These are phyloP conservation scores for Aspergillus tamarii DNA, from an alignment of 2,329 filamentous ascomycete species.

Conservation along the genomic window DNA sequence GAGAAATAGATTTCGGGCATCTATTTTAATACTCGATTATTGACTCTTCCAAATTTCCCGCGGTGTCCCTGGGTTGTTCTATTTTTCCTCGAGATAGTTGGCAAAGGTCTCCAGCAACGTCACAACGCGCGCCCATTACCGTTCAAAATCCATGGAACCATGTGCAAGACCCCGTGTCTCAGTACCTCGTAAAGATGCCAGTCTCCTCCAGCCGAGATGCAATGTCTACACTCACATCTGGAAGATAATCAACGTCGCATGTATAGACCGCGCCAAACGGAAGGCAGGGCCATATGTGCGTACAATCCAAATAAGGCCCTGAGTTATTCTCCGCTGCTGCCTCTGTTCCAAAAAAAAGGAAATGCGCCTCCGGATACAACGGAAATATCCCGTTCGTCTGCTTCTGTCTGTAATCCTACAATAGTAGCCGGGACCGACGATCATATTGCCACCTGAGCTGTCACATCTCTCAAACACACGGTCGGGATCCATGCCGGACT, in stretches of 20 bases:
- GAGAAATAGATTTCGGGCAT: neutral
- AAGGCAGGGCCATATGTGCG: too few species aligned
- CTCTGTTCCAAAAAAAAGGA: neutral
- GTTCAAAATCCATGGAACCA: slow-evolving; percentile 35
- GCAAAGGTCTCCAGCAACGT: neutral
- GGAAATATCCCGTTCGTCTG: neutral
- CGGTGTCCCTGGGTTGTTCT: neutral
- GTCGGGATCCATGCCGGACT: neutral
- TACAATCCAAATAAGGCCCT: neutral
- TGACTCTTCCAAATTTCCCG: neutral
- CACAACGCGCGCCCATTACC: slow-evolving; percentile 19
- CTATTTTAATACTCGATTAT: neutral
- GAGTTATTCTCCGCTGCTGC: neutral
- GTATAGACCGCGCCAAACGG: slow-evolving; percentile 16
- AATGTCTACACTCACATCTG: slow-evolving; percentile 22
- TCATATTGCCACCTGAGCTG: neutral
- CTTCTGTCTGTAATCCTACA: neutral
- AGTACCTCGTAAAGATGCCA: slow-evolving; percentile 31
- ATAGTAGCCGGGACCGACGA: neutral
- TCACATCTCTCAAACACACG: neutral
- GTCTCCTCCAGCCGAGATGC: slow-evolving; percentile 30
- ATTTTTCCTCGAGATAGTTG: neutral
- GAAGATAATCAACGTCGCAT: slow-evolving; percentile 35
- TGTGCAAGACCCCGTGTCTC: slow-evolving; percentile 36
- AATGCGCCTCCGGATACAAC: neutral